A percentile compares a stretch with the other conserved stretches of the same genome.
Conservation (phyloP, 805 yeast species). For the Maudiozyma serrabonitensis region DNA sequence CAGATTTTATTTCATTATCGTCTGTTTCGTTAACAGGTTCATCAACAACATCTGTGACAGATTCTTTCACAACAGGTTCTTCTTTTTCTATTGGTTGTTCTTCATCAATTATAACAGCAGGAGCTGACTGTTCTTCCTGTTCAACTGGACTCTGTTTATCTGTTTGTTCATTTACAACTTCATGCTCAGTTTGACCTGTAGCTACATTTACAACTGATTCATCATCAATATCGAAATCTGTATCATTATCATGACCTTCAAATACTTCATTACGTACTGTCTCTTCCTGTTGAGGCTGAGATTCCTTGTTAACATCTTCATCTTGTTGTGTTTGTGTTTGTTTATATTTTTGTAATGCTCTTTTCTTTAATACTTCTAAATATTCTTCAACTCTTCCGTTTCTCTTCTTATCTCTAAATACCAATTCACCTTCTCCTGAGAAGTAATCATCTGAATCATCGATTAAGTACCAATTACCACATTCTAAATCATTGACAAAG, state of each 20-base stretch:
- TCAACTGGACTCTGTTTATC: background rate
- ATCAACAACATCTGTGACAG: slow-evolving; percentile 3
- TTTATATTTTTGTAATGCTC: slow-evolving; percentile 19
- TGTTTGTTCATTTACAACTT: background rate
- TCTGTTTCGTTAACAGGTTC: background rate
- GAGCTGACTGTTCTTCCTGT: slow-evolving; percentile 4
- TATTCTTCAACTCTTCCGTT: slow-evolving; percentile 38
- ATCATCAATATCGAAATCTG: slow-evolving; percentile 4
- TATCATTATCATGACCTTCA: slow-evolving; percentile 1
- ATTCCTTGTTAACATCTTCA: background rate
- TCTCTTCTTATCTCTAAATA: slow-evolving; percentile 51
- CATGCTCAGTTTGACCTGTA: background rate
- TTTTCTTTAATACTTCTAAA: slow-evolving; percentile 32
- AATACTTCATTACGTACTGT: background rate
- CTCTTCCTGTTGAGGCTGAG: slow-evolving; percentile 5
- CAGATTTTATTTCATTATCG: slow-evolving; percentile 3
- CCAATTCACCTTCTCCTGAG: slow-evolving; percentile 65
- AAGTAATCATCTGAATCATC: slow-evolving; percentile 57
- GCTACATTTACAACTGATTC: background rate
- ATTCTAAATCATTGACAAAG: slow-evolving; percentile 81
- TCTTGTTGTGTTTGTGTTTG: slow-evolving; percentile 1
- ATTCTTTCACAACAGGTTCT: slow-evolving; percentile 6
- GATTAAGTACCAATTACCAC: slow-evolving; percentile 67
- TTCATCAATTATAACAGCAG: slow-evolving; percentile 6
- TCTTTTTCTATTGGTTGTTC: slow-evolving; percentile 4